Evolutionary conservation across 2,329 filamentous ascomycete genomes (phyloP).

Genomic region (Phoma sp.): DNA sequence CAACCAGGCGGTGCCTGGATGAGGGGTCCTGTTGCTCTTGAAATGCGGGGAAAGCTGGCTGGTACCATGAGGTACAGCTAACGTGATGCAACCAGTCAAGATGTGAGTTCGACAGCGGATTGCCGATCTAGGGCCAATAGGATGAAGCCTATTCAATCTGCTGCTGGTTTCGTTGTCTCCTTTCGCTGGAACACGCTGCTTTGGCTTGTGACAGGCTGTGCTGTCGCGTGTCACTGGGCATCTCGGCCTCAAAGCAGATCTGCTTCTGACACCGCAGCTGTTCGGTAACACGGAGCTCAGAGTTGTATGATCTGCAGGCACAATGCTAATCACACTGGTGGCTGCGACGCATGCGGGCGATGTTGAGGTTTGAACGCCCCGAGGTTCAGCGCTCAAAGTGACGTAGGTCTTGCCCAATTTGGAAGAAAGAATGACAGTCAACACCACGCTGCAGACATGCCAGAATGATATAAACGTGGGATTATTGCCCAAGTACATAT

Average conservation of each 20-base stretch:
- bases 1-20: slow-evolving; percentile 27
- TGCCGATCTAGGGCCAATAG: slow-evolving; percentile 26
- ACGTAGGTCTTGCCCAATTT: slow-evolving; percentile 7
- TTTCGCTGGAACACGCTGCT: slow-evolving; percentile 2
- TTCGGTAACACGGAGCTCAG: slow-evolving; percentile 3
- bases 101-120: slow-evolving; percentile 11
- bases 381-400: slow-evolving; percentile 1
- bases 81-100: slow-evolving; percentile 19
- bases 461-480: too few relatives aligned
- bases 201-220: slow-evolving; percentile 13
- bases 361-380: slow-evolving; percentile 4
- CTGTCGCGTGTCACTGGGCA: slow-evolving; percentile 17
- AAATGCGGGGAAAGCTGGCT: slow-evolving; percentile 34
- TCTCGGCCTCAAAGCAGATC: background rate
- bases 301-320: slow-evolving; percentile 9
- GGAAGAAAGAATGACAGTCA: background rate
- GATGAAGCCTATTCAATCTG: slow-evolving; percentile 5
- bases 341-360: slow-evolving; percentile 1
- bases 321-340: background rate
- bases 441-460: slow-evolving; percentile 1
- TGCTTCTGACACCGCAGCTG: background rate
- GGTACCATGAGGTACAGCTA: slow-evolving; percentile 10
- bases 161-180: slow-evolving; percentile 2
- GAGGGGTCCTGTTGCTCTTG: slow-evolving; percentile 31
- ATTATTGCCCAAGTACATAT: background rate